Conservation (phyloP, 2,329 filamentous ascomycete genomes). For the Aspergillus ochraceoroseus region DNA sequence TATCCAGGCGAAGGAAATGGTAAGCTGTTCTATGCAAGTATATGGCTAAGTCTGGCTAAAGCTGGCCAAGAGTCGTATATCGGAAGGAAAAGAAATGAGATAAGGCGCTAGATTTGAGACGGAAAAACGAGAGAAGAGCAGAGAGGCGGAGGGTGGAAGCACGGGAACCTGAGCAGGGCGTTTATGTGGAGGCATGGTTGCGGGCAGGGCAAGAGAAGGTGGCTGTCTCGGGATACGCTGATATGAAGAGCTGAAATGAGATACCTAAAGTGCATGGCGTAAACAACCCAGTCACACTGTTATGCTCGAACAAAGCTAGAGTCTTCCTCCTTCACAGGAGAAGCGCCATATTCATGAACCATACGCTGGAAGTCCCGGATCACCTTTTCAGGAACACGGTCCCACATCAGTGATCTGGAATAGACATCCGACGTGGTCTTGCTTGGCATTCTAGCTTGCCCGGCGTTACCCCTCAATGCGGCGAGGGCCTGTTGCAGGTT, state of each 20-base stretch:
- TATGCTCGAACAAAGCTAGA: conserved; percentile 18
- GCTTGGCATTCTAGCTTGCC: conserved; percentile 54
- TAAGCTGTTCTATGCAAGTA: conserved; percentile 26
- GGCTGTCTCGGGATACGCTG: conserved; percentile 16
- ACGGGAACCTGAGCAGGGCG: conserved; percentile 11
- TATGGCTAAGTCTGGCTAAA: conserved; percentile 25
- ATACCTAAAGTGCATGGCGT: conserved; percentile 8
- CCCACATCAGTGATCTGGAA: conserved; percentile 87
- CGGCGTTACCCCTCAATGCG: conserved; percentile 65
- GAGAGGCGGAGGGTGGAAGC: conserved; percentile 14
- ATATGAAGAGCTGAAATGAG: conserved; percentile 5
- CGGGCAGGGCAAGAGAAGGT: conserved; percentile 12
- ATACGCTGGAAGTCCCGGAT: conserved; percentile 89
- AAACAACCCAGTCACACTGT: conserved; percentile 7
- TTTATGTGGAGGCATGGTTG: conserved; percentile 9
- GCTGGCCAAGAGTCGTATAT: conserved; percentile 21
- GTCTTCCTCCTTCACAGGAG: conserved; percentile 32
- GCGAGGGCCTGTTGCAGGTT: conserved; percentile 62
- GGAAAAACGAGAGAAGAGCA: conserved; percentile 15
- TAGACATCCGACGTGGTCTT: conserved; percentile 77
- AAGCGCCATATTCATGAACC: conserved; percentile 65
- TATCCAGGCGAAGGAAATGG: conserved; percentile 24
- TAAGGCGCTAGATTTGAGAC: conserved; percentile 12
- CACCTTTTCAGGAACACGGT: conserved; percentile 86
- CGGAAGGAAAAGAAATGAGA: conserved; percentile 11